These are phyloP conservation scores for Claviceps quebecensis DNA, from an alignment of 2,329 filamentous ascomycete species.

Conservation along the genomic window DNA sequence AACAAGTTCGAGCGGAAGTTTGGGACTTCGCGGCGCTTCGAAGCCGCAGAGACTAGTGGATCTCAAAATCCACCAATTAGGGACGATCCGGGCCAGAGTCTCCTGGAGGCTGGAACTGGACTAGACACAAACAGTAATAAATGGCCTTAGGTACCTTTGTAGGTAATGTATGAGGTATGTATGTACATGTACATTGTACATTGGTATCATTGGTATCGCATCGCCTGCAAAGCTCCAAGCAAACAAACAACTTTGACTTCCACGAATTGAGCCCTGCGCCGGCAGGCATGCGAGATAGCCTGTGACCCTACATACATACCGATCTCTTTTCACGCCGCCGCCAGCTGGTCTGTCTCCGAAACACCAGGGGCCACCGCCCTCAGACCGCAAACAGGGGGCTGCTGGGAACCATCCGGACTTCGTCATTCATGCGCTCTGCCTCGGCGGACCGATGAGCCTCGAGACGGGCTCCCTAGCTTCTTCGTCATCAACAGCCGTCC, in stretches of 20 bases:
- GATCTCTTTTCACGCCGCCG: neutral
- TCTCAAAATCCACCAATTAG: too few relatives aligned
- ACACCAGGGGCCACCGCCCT: neutral
- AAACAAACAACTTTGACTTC: neutral
- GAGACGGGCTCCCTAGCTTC: neutral
- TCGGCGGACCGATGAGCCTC: conserved; percentile 8
- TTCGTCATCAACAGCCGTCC: neutral
- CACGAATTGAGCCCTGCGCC: neutral
- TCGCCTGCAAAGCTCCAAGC: neutral
- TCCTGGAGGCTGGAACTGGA: too few relatives aligned
- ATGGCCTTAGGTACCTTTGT: too few relatives aligned
- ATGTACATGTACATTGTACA: too few relatives aligned
- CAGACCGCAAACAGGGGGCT: too few relatives aligned
- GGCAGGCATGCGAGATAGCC: neutral
- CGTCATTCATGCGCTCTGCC: conserved; percentile 4
- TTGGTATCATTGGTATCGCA: neutral
- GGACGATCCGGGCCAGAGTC: too few relatives aligned
- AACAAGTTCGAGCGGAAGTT: neutral
- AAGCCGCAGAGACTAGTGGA: too few relatives aligned
- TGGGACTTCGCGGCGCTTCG: neutral
- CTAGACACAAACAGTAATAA: too few relatives aligned
- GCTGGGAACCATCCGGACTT: too few relatives aligned
- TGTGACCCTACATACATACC: neutral
- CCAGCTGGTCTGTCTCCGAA: too few relatives aligned
- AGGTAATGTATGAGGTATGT: too few relatives aligned